Conservation (phyloP, 257 asterid genomes). For the Solanum infundibuliforme region DNA sequence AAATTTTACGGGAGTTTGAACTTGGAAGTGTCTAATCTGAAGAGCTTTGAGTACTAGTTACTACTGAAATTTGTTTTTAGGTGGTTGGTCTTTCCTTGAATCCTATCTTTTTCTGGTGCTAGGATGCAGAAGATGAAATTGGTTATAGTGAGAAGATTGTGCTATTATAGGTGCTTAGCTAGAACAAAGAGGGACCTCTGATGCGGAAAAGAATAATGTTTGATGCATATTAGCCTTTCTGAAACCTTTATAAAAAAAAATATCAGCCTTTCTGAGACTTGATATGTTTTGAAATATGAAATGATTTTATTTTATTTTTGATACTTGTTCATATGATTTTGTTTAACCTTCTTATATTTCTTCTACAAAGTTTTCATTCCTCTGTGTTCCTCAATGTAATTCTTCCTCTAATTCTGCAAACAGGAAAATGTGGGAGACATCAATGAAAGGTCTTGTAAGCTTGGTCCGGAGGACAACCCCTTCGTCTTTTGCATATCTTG, state of each 20-base stretch:
- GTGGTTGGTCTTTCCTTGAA: not conserved
- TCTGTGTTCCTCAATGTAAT: not conserved
- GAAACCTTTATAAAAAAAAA: not conserved
- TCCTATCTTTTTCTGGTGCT: not conserved
- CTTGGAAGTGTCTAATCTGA: not conserved
- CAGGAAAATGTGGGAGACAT: constrained; percentile 99
- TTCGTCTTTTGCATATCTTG: constrained; percentile 74
- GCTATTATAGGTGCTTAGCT: not conserved
- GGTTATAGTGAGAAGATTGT: not conserved
- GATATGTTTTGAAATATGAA: not conserved
- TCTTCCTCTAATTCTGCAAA: constrained; percentile 4
- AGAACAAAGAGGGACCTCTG: not conserved
- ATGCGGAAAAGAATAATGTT: not conserved
- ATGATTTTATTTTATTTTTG: not conserved
- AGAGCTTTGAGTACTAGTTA: not conserved
- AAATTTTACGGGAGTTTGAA: not conserved
- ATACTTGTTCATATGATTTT: not conserved
- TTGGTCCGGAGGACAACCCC: constrained; percentile 90
- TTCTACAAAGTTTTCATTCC: not conserved
- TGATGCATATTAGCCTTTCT: not conserved
- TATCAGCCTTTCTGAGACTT: not conserved
- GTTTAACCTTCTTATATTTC: not conserved
- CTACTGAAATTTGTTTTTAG: not conserved
- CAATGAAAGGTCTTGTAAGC: constrained; percentile 92
- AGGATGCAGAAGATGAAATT: not conserved